Conservation (phyloP, 2,329 filamentous ascomycete genomes). For the Simplicillium aogashimaense region DNA sequence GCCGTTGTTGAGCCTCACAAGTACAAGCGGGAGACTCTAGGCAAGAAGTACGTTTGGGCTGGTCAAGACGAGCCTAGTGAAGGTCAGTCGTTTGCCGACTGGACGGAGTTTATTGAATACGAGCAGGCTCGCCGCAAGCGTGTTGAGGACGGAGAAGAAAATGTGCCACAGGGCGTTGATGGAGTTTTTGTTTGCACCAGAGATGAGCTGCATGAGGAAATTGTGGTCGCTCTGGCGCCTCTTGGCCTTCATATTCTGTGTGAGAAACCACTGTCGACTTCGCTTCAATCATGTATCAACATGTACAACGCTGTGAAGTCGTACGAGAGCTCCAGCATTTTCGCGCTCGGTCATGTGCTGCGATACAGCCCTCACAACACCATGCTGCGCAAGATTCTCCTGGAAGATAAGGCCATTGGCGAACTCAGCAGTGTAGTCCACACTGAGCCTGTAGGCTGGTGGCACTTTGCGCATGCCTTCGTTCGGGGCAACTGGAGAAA, state of each 20-base stretch:
- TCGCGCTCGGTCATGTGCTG: slow-evolving; percentile 89
- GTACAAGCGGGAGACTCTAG: slow-evolving; percentile 67
- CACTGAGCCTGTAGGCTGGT: slow-evolving; percentile 91
- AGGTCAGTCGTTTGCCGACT: slow-evolving; percentile 62
- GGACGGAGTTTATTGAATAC: slow-evolving; percentile 67
- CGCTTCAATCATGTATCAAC: slow-evolving; percentile 63
- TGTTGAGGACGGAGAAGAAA: slow-evolving; percentile 33
- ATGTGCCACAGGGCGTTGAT: slow-evolving; percentile 45
- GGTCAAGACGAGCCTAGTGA: slow-evolving; percentile 34
- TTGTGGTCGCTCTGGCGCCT: slow-evolving; percentile 63
- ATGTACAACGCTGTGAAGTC: slow-evolving; percentile 54
- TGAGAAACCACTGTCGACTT: slow-evolving; percentile 87
- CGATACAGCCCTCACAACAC: slow-evolving; percentile 91
- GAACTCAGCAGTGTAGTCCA: slow-evolving; percentile 81
- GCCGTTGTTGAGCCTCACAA: slow-evolving; percentile 73
- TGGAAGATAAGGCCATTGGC: slow-evolving; percentile 67
- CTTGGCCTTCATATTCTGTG: slow-evolving; percentile 76
- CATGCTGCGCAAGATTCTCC: slow-evolving; percentile 66
- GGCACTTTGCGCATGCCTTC: slow-evolving; percentile 88
- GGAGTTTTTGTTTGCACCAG: slow-evolving; percentile 59
- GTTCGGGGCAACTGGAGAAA: slow-evolving; percentile 93
- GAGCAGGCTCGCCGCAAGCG: slow-evolving; percentile 53
- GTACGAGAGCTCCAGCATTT: slow-evolving; percentile 38
- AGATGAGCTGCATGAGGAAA: slow-evolving; percentile 81
- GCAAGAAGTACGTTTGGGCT: slow-evolving; percentile 61